phyloP scores from a whole-genome alignment of 495 filamentous ascomycete species.

The Astrothelium subdiscretum region DNA sequence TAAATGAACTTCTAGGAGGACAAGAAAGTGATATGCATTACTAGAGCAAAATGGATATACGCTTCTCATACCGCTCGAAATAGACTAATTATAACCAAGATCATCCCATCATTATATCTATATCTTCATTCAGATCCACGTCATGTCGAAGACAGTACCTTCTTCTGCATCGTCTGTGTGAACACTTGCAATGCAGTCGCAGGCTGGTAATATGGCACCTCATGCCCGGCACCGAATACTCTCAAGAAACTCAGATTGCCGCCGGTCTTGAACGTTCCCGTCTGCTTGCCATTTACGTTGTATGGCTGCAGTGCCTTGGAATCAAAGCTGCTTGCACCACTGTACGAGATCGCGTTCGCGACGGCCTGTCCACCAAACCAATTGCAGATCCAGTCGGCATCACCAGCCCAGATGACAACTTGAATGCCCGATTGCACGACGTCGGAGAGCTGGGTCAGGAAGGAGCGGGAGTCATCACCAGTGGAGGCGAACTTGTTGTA shows the following conservation, averaged over 20 bases:
- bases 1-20: too few species aligned
- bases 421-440: constrained; percentile 21
- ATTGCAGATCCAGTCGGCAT: constrained; percentile 31
- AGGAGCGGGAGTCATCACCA: constrained; percentile 24
- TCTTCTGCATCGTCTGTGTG: constrained; percentile 37
- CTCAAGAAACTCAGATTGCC: constrained; percentile 41
- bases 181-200: constrained; percentile 40
- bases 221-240: constrained; percentile 43
- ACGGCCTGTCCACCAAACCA: constrained; percentile 30
- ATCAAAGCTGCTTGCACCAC: constrained; percentile 29
- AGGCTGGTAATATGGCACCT: constrained; percentile 40
- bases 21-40: too few species aligned
- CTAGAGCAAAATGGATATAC: too few species aligned
- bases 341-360: constrained; percentile 17
- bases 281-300: constrained; percentile 36
- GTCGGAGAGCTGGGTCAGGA: constrained; percentile 20
- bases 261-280: constrained; percentile 39
- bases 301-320: constrained; percentile 31
- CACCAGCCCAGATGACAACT: constrained; percentile 28
- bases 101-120: not conserved
- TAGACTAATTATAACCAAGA: not conserved
- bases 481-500: constrained; percentile 16
- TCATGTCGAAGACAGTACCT: constrained; percentile 28
- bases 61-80: not conserved
- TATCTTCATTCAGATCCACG: not conserved